Conservation (phyloP, 192 early-diverging fungal species). For the Martensiomyces pterosporus region DNA sequence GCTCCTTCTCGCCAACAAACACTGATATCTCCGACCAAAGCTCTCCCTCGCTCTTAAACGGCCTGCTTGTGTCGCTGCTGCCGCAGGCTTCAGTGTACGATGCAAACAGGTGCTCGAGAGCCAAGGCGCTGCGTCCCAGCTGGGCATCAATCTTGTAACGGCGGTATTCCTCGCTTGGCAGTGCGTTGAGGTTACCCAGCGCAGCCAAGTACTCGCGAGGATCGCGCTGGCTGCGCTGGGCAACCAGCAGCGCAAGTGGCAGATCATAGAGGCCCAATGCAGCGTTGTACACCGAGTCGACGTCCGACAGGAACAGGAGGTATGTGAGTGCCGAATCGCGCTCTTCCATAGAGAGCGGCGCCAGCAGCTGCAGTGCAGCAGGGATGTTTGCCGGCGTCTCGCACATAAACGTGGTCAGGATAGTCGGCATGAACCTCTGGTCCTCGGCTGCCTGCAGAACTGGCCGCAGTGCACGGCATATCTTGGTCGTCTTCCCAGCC, state of each 20-base stretch:
- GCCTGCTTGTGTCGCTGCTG: conserved; percentile 8
- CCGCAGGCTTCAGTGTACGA: conserved; percentile 29
- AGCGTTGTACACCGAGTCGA: conserved; percentile 82
- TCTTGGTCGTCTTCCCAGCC: conserved; percentile 62
- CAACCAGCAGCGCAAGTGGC: conserved; percentile 85
- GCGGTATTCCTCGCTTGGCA: conserved; percentile 71
- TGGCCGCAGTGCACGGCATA: conserved; percentile 66
- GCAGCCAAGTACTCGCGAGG: conserved; percentile 93
- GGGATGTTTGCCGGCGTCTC: conserved; percentile 78
- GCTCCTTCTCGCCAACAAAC: conserved; percentile 62
- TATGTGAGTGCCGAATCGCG: conserved; percentile 88
- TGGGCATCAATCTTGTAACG: conserved; percentile 86
- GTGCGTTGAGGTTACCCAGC: conserved; percentile 70
- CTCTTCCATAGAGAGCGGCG: conserved; percentile 39
- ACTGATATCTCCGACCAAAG: conserved; percentile 48
- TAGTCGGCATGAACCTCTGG: conserved; percentile 64
- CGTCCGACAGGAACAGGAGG: conserved; percentile 87
- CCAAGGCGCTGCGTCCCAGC: conserved; percentile 63
- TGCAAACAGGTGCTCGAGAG: conserved; percentile 63
- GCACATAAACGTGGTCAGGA: conserved; percentile 83
- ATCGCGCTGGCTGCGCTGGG: conserved; percentile 96
- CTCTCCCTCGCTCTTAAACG: conserved; percentile 11
- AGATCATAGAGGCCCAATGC: conserved; percentile 95
- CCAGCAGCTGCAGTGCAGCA: conserved; percentile 66
- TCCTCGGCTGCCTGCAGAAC: conserved; percentile 54